A percentile compares a stretch with the other conserved stretches of the same genome.
Evolutionary conservation across 306 rosid genomes (phyloP).

Genomic region (Pyrus communis): DNA sequence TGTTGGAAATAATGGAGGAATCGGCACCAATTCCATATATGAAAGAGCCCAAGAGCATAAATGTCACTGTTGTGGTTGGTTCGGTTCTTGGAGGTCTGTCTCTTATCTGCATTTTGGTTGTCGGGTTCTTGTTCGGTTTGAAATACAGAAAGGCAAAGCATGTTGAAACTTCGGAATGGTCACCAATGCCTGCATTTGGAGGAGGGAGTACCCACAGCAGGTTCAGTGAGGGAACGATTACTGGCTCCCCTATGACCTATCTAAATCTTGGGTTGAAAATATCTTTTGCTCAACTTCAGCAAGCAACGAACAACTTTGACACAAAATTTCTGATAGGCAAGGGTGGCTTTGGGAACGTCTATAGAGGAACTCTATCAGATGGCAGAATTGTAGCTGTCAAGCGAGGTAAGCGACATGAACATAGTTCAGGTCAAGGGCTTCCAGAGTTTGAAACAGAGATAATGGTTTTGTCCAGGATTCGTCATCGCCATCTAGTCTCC

Average conservation of each 20-base stretch:
- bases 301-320: constrained; percentile 37
- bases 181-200: constrained; percentile 24
- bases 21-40: not conserved
- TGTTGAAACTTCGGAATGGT: constrained; percentile 24
- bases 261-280: constrained; percentile 37
- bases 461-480: constrained; percentile 39
- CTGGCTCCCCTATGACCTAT: constrained; percentile 18
- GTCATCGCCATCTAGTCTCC: constrained; percentile 44
- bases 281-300: constrained; percentile 30
- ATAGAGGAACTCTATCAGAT: constrained; percentile 23
- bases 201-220: constrained; percentile 41
- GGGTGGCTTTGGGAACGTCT: constrained; percentile 61
- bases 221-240: constrained; percentile 11
- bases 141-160: constrained; percentile 19
- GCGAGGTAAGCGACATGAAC: constrained; percentile 18
- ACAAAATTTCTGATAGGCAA: constrained; percentile 24
- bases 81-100: constrained; percentile 24
- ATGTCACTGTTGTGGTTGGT: constrained; percentile 15
- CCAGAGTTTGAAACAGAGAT: constrained; percentile 46
- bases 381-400: constrained; percentile 44
- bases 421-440: constrained; percentile 40
- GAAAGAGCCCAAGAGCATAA: not conserved
- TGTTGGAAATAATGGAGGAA: constrained; percentile 21
- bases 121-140: constrained; percentile 6
- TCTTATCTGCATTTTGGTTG: constrained; percentile 15